phyloP scores from a whole-genome alignment of 2,329 filamentous ascomycete genomes.

The Cercospora sojina region DNA sequence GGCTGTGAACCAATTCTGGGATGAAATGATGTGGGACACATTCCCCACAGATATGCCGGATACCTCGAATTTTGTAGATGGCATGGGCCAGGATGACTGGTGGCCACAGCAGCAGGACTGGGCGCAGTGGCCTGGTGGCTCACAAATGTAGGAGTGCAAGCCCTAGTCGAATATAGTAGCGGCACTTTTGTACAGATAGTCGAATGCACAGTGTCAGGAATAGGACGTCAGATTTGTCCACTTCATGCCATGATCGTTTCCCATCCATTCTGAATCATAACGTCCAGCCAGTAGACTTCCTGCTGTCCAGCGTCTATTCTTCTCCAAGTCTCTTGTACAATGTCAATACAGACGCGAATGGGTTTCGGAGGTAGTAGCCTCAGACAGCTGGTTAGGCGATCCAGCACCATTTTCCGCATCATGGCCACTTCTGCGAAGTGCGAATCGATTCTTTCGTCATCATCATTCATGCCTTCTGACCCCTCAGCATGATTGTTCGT shows the following conservation, averaged over 20 bases:
- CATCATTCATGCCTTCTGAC: neutral
- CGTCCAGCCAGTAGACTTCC: slow-evolving; percentile 57
- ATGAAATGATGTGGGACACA: slow-evolving; percentile 32
- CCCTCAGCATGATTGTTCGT: neutral
- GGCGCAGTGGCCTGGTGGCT: slow-evolving; percentile 17
- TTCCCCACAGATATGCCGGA: slow-evolving; percentile 21
- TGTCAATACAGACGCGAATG: slow-evolving; percentile 49
- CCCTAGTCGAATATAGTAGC: neutral
- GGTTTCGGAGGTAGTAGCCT: slow-evolving; percentile 51
- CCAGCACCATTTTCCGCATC: slow-evolving; percentile 26
- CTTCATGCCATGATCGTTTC: slow-evolving; percentile 55
- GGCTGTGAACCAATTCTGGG: slow-evolving; percentile 26
- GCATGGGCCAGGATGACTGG: slow-evolving; percentile 18
- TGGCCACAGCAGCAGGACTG: slow-evolving; percentile 24
- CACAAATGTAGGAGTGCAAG: neutral
- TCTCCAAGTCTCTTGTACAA: slow-evolving; percentile 55
- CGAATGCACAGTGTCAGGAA: neutral
- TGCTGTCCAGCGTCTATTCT: slow-evolving; percentile 50
- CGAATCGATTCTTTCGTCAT: slow-evolving; percentile 11
- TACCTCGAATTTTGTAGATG: slow-evolving; percentile 13
- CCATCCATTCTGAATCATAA: slow-evolving; percentile 59
- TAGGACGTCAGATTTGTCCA: neutral
- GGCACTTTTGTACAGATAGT: neutral
- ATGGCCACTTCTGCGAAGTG: slow-evolving; percentile 23
- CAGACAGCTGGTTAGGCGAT: slow-evolving; percentile 20